Evolutionary conservation across 2,329 filamentous ascomycete species (phyloP).

Genomic region (Coniosporium tulheliwenetii): DNA sequence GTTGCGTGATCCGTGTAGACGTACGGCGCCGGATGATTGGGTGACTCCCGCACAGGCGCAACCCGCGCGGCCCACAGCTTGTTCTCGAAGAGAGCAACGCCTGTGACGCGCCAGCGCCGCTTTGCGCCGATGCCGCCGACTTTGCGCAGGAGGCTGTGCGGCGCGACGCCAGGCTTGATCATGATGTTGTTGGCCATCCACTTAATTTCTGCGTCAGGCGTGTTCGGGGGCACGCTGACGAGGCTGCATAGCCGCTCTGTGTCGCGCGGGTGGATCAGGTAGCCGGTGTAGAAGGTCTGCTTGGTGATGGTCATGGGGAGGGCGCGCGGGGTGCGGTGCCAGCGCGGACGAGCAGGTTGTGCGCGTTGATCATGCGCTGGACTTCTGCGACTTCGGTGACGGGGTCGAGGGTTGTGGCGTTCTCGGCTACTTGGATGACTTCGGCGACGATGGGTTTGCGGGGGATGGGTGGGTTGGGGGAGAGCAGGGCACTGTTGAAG

Average conservation of each 20-base stretch:
- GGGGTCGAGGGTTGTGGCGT: slow-evolving; percentile 57
- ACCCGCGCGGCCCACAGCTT: slow-evolving; percentile 78
- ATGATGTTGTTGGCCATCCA: slow-evolving; percentile 80
- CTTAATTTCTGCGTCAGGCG: slow-evolving; percentile 57
- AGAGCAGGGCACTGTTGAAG: slow-evolving; percentile 50
- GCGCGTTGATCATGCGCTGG: slow-evolving; percentile 75
- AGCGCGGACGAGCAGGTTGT: slow-evolving; percentile 49
- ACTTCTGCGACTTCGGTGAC: slow-evolving; percentile 68
- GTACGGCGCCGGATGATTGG: slow-evolving; percentile 44
- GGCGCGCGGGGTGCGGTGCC: slow-evolving; percentile 28
- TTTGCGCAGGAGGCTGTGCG: slow-evolving; percentile 58
- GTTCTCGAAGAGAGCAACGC: slow-evolving; percentile 58
- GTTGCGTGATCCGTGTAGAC: slow-evolving; percentile 61
- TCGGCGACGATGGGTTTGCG: slow-evolving; percentile 57
- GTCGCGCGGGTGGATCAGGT: slow-evolving; percentile 61
- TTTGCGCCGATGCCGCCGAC: slow-evolving; percentile 77
- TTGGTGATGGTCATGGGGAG: slow-evolving; percentile 59
- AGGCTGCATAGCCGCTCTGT: slow-evolving; percentile 57
- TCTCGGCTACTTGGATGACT: slow-evolving; percentile 74
- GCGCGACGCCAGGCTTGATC: slow-evolving; percentile 66
- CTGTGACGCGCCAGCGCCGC: slow-evolving; percentile 71
- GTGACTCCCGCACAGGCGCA: slow-evolving; percentile 37
- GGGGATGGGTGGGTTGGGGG: slow-evolving; percentile 24
- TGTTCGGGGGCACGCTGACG: slow-evolving; percentile 45
- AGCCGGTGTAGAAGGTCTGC: slow-evolving; percentile 82